These are phyloP conservation scores for Trichoderma gracile DNA, from an alignment of 2,329 filamentous ascomycete genomes.

Conservation along the genomic window DNA sequence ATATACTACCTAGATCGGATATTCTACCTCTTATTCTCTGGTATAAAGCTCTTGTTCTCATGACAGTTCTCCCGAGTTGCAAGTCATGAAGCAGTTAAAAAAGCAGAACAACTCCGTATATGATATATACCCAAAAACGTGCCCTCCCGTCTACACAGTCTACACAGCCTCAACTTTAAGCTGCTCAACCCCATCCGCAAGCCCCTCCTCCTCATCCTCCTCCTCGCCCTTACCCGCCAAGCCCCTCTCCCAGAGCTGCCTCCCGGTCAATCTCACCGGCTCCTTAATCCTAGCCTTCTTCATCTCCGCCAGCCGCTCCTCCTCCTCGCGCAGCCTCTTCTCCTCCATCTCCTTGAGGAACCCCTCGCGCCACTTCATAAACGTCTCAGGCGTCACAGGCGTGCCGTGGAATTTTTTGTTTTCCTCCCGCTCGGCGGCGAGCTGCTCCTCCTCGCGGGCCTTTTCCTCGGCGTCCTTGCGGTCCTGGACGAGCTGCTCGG, in stretches of 20 bases:
- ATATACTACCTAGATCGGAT: constrained; percentile 16
- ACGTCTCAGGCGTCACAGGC: constrained; percentile 81
- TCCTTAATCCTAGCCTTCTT: constrained; percentile 77
- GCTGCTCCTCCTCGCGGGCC: constrained; percentile 54
- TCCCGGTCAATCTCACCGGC: constrained; percentile 69
- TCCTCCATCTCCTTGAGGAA: constrained; percentile 84
- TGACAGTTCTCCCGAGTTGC: constrained; percentile 6
- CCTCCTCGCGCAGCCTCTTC: constrained; percentile 64
- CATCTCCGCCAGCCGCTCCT: constrained; percentile 79
- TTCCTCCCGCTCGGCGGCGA: constrained; percentile 78
- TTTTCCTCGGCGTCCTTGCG: constrained; percentile 66
- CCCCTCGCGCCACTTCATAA: constrained; percentile 75
- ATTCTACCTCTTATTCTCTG: background rate
- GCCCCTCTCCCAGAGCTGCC: constrained; percentile 76
- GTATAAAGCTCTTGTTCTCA: background rate
- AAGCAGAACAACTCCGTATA: constrained; percentile 4
- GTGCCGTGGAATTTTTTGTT: constrained; percentile 96
- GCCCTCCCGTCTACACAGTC: background rate
- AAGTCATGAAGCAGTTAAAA: background rate
- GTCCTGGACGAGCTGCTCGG: constrained; percentile 79
- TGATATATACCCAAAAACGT: constrained; percentile 22
- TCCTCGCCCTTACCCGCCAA: constrained; percentile 68
- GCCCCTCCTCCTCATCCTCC: constrained; percentile 64
- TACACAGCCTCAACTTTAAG: constrained; percentile 64
- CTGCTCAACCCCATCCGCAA: constrained; percentile 65